Evolutionary conservation across 2,329 filamentous ascomycete species (phyloP).

Genomic region (Talaromyces sp.): DNA sequence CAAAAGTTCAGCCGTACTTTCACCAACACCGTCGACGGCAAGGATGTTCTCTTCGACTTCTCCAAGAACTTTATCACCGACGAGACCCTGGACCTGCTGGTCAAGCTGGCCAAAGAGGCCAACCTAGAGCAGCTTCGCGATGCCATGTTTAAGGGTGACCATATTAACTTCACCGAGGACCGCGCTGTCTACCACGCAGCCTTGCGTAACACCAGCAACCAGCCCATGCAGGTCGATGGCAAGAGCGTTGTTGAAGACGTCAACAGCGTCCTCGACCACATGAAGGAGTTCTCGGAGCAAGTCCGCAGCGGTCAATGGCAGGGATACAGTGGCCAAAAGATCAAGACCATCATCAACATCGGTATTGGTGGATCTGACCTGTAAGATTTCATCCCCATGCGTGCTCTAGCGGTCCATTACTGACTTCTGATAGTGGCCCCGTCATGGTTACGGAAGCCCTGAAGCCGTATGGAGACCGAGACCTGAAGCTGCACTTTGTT

Average conservation of each 20-base stretch:
- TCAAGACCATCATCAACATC: slow-evolving; percentile 94
- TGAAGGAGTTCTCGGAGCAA: slow-evolving; percentile 97
- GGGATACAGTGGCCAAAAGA: slow-evolving; percentile 94
- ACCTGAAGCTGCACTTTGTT: slow-evolving; percentile 91
- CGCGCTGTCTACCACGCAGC: slow-evolving; percentile 94
- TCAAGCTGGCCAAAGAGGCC: slow-evolving; percentile 88
- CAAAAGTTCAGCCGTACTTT: slow-evolving; percentile 85
- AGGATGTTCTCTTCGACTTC: slow-evolving; percentile 95
- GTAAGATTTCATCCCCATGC: slow-evolving; percentile 51
- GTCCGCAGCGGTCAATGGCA: slow-evolving; percentile 94
- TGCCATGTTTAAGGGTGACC: slow-evolving; percentile 94
- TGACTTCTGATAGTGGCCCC: slow-evolving; percentile 60
- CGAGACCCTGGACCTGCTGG: slow-evolving; percentile 79
- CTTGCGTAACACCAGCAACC: slow-evolving; percentile 80
- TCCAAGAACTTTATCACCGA: slow-evolving; percentile 98
- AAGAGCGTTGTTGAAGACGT: slow-evolving; percentile 92
- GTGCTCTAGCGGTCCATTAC: background rate
- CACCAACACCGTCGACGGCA: slow-evolving; percentile 67
- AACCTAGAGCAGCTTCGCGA: slow-evolving; percentile 89
- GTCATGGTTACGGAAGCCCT: slow-evolving; percentile 99
- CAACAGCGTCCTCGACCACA: slow-evolving; percentile 86
- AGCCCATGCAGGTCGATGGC: slow-evolving; percentile 78
- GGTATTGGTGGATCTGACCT: slow-evolving; percentile 98
- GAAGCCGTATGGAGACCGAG: slow-evolving; percentile 83
- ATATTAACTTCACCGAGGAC: slow-evolving; percentile 99